Percentiles rank a stretch among this genome's conserved stretches.
Conservation (phyloP, 495 filamentous ascomycete genomes). For the Tuber umbilicatum region DNA sequence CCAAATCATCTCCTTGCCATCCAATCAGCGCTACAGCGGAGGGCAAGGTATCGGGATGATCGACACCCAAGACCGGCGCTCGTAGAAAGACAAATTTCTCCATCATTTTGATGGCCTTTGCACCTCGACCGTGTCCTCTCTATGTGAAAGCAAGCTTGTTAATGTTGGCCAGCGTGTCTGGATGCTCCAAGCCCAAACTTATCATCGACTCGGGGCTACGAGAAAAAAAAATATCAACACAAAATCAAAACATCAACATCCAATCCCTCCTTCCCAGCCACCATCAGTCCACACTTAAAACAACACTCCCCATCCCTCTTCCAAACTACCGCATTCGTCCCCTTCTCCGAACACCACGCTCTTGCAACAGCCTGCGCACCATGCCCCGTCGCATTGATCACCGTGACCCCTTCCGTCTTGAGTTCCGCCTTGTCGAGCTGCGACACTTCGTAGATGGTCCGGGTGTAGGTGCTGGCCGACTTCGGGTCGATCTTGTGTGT, state of each 20-base stretch:
- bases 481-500: neutral
- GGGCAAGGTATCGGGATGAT: too few relatives aligned
- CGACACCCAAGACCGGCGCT: too few relatives aligned
- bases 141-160: too few relatives aligned
- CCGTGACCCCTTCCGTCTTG: neutral
- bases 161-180: too few relatives aligned
- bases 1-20: too few relatives aligned
- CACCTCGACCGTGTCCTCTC: too few relatives aligned
- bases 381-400: neutral
- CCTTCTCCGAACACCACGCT: neutral
- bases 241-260: slow-evolving; percentile 1
- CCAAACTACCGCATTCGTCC: neutral
- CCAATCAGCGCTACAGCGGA: too few relatives aligned
- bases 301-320: neutral
- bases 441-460: neutral
- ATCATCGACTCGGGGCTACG: neutral
- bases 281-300: neutral
- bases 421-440: neutral
- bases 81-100: too few relatives aligned
- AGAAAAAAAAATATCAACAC: neutral
- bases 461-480: neutral
- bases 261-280: neutral
- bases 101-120: too few relatives aligned
- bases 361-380: neutral
- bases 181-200: neutral